A percentile compares a stretch with the other conserved stretches of the same genome.
Conservation (phyloP, 345 rosid species). For the Rhodamnia argentea region DNA sequence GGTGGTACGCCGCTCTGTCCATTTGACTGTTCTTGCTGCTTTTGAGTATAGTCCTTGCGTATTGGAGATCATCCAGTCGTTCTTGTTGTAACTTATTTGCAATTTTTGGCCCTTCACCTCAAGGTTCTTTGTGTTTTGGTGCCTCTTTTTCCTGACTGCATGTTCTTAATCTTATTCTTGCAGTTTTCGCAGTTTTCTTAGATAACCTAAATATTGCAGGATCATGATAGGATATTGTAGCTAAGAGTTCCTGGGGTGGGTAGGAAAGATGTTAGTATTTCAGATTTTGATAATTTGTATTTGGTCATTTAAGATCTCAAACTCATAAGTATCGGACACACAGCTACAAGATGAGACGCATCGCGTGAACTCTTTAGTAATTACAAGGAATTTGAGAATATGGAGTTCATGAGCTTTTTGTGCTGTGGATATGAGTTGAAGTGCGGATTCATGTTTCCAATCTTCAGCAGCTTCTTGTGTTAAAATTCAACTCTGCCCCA, state of each 20-base stretch:
- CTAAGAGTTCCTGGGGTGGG: background rate
- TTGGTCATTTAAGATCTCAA: background rate
- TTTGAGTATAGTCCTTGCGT: conserved; percentile 14
- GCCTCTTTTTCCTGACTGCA: background rate
- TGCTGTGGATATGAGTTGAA: background rate
- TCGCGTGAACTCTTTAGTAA: background rate
- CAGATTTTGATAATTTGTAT: background rate
- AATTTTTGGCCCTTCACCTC: background rate
- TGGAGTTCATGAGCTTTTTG: background rate
- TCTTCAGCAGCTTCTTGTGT: background rate
- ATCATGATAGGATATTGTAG: background rate
- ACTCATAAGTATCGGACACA: background rate
- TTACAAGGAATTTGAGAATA: background rate
- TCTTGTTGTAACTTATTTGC: background rate
- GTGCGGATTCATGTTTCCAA: background rate
- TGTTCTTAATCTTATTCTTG: background rate
- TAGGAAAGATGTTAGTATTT: background rate
- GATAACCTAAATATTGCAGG: background rate
- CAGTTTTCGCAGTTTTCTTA: background rate
- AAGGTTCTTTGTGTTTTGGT: background rate
- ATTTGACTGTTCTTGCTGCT: conserved; percentile 82
- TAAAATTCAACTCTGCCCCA: background rate
- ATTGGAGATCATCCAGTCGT: background rate
- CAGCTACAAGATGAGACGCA: background rate
- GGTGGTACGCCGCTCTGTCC: conserved; percentile 74